Conservation (phyloP, 163 green algal species). For the Scenedesmus sp. region DNA sequence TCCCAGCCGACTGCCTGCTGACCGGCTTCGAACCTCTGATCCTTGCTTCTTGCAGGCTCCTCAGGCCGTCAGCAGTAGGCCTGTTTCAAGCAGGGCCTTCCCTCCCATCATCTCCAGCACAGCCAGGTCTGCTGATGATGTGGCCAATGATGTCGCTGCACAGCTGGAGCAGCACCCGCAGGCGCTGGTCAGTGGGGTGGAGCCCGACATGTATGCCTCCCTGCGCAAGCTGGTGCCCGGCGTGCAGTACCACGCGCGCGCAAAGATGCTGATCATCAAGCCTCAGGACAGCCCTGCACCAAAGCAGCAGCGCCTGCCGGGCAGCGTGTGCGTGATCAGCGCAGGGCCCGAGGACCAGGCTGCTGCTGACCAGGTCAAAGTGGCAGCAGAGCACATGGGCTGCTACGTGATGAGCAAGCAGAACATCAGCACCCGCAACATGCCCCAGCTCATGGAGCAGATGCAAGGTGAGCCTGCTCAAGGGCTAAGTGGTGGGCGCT, state of each 20-base stretch:
- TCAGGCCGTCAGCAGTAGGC: background rate
- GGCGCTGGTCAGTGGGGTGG: slow-evolving; percentile 56
- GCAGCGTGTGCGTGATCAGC: slow-evolving; percentile 76
- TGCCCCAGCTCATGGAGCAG: slow-evolving; percentile 26
- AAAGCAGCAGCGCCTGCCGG: slow-evolving; percentile 48
- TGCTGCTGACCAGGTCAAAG: slow-evolving; percentile 77
- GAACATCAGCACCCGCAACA: slow-evolving; percentile 8
- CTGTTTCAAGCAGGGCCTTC: background rate
- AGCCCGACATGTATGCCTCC: slow-evolving; percentile 49
- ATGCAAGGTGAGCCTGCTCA: slow-evolving; percentile 9
- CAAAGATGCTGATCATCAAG: slow-evolving; percentile 45
- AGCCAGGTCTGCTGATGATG: slow-evolving; percentile 14
- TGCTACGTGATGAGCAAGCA: slow-evolving; percentile 66
- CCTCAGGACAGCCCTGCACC: background rate
- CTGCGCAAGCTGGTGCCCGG: slow-evolving; percentile 40
- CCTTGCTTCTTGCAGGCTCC: background rate
- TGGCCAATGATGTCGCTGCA: background rate
- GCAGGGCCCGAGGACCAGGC: slow-evolving; percentile 71
- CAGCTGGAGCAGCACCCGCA: slow-evolving; percentile 36
- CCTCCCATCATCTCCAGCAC: slow-evolving; percentile 6
- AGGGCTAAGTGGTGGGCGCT: background rate
- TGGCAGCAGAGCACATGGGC: slow-evolving; percentile 71
- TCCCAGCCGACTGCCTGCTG: background rate
- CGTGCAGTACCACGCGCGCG: slow-evolving; percentile 57
- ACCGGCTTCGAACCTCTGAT: background rate